Percentiles rank a stretch among this genome's conserved stretches.
Conservation (phyloP, 805 yeast genomes). For the Yamadazyma ubonensis region DNA sequence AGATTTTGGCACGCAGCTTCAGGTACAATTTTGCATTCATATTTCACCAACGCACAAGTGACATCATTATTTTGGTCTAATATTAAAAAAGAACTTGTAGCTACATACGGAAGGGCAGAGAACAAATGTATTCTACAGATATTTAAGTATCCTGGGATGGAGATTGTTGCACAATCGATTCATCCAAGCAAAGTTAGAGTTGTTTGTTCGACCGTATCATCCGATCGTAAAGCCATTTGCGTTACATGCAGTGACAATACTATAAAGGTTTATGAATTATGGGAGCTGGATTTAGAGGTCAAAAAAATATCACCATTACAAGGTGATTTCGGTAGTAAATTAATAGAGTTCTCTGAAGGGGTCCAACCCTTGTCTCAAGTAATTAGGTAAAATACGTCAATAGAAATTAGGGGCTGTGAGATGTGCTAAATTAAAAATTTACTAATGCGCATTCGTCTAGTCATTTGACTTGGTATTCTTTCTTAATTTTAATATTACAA, state of each 20-base stretch:
- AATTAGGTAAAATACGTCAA: not conserved
- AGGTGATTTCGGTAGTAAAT: slow-evolving; percentile 20
- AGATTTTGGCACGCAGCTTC: slow-evolving; percentile 84
- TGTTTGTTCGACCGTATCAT: slow-evolving; percentile 64
- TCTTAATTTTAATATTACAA: not conserved
- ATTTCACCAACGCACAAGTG: slow-evolving; percentile 67
- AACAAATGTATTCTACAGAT: slow-evolving; percentile 55
- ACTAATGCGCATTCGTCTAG: slow-evolving; percentile 1
- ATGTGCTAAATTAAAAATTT: not conserved
- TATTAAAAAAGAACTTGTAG: slow-evolving; percentile 61
- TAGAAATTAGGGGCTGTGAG: slow-evolving; percentile 1
- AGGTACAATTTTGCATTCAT: slow-evolving; percentile 64
- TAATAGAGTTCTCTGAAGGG: slow-evolving; percentile 57
- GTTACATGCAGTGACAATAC: slow-evolving; percentile 80
- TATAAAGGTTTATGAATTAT: slow-evolving; percentile 68
- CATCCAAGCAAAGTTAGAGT: slow-evolving; percentile 56
- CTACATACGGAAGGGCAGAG: slow-evolving; percentile 80
- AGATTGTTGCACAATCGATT: slow-evolving; percentile 46
- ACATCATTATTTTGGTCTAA: slow-evolving; percentile 79
- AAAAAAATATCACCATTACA: not conserved
- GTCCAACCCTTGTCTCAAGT: slow-evolving; percentile 23
- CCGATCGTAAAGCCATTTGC: slow-evolving; percentile 60
- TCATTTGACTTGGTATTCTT: not conserved
- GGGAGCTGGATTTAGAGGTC: slow-evolving; percentile 25
- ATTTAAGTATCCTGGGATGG: slow-evolving; percentile 67